Evolutionary conservation across 192 early-diverging fungal species (phyloP), one percentile per base, ranked within the genome.

Genomic region (Coemansia asiatica): DNA sequence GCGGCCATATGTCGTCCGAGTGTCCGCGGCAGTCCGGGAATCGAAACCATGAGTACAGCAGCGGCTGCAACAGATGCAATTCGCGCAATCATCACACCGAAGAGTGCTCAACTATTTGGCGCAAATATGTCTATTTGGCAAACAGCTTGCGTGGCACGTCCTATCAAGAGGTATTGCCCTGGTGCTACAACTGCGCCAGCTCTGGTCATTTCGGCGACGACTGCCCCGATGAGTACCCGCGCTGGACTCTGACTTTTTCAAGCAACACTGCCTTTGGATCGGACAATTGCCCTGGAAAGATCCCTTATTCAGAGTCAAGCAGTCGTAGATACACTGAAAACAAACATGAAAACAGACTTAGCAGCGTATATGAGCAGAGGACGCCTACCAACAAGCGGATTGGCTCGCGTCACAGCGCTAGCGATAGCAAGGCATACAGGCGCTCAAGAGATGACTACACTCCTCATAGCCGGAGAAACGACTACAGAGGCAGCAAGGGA

Each of bases 381-480:
- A 58, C 56, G 35, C 56, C 29, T n/a, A 38, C 23, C 35, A 60
- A 31, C 25, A 44, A 61, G 9, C 50, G 61, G 59, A 9, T 18
- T 13, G 27, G 48, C 29, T 22, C 49, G 29, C 49, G 51, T 35
- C 31, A 56, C 22, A 58, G 56, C 55, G 6, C 10, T 38, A 62
- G 19, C 56, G 66, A 57, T 7, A 88, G 53, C 88, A 90, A 87
- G 64, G 85, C 84, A 18, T 85, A 84, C 51, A 48, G n/a, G 2
- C 82, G 83, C 22, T 90, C 84, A 10, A 94, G 88, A 72, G 89
- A 93, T 15, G 40, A 44, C 40, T 0, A 92, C 88, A 53, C 93
- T 91, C 28, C 81, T 78, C 10, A 85, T 79, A 15, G 87, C 40
- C 50, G 22, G 6, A 53, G 50, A 23, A 53, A 4, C 50, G 50